These are phyloP conservation scores for Triticum urartu DNA, from an alignment of 176 grass and related monocot genomes.

Conservation along the genomic window DNA sequence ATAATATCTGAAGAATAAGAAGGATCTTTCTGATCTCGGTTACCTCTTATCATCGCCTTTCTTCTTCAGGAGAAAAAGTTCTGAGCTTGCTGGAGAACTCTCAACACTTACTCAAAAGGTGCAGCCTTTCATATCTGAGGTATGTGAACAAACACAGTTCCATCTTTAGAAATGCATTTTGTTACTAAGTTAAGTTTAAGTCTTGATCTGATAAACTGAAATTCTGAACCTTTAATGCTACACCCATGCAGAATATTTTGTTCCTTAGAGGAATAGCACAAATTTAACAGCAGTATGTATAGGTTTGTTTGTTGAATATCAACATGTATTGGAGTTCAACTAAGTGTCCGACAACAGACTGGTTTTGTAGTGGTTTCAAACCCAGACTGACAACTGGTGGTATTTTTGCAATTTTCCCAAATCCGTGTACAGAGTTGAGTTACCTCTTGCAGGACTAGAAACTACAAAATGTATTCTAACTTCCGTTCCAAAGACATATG, in stretches of 20 bases:
- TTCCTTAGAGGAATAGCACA: not conserved
- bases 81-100: conserved; percentile 84
- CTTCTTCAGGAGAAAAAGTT: conserved; percentile 77
- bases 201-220: conserved; percentile 6
- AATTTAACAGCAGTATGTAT: conserved; percentile 6
- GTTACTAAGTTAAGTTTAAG: not conserved
- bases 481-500: not conserved
- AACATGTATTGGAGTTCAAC: not conserved
- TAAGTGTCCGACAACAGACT: not conserved
- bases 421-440: not conserved
- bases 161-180: conserved; percentile 17
- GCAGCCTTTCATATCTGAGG: conserved; percentile 88
- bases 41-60: conserved; percentile 6
- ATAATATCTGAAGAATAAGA: conserved; percentile 16
- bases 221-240: not conserved
- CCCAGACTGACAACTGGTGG: not conserved
- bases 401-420: not conserved
- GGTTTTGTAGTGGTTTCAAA: not conserved
- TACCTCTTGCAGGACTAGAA: not conserved
- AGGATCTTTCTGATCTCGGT: conserved; percentile 1
- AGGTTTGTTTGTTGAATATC: not conserved
- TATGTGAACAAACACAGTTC: conserved; percentile 30
- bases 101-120: conserved; percentile 81
- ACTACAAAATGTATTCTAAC: not conserved
- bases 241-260: not conserved